Evolutionary conservation across 2,329 filamentous ascomycete species (phyloP), one percentile per base, ranked within the genome.

Genomic region (Ramularia endophylla): DNA sequence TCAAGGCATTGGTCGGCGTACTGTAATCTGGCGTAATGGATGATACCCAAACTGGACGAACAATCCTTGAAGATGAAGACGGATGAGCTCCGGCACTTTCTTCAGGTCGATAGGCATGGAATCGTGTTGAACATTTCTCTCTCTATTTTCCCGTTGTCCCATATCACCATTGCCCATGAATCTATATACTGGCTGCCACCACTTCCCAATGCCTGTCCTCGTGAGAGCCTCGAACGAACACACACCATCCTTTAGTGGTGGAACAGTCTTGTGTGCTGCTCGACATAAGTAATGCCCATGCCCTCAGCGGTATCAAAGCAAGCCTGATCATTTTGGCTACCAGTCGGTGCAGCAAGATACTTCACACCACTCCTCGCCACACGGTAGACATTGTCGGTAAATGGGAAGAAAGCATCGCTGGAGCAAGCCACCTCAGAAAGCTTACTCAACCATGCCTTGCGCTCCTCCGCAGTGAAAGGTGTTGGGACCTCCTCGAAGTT

Each of bases 351-450:
- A 40, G 92, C 90, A 59, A 97, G 87, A 72, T 95, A 98, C 73
- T 94, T 97, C 61, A 80, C 88, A 36, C 92, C 92, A 16, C 87
- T 94, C 58, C 87, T 78, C 48, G 80, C 81, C 38, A 88, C 86
- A 53, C 92, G 81, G 79, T 94, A 95, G 52, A 98, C 85, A 59
- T 98, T 98, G 74, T 98, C 92, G 60, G 87, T 87, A 70, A 98
- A 98, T 54, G 92, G 92, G 80, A 98, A 98, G 69, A 98, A 98
- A 52, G 92, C 92, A 66, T 98, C 92, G 51, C 87, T 94, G 39
- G 87, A 94, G 41, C 95, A 79, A 40, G 83, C 87, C 22, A 98
- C 92, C 39, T 85, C 76, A 47, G 73, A 75, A 56, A 97, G 71
- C 74, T 94, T 85, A 62, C 74, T 69, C 59, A 94, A 75, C 92